Percentiles rank a stretch among this genome's conserved stretches.
Conservation (phyloP, 805 yeast genomes). For the Wickerhamomyces canadensis region DNA sequence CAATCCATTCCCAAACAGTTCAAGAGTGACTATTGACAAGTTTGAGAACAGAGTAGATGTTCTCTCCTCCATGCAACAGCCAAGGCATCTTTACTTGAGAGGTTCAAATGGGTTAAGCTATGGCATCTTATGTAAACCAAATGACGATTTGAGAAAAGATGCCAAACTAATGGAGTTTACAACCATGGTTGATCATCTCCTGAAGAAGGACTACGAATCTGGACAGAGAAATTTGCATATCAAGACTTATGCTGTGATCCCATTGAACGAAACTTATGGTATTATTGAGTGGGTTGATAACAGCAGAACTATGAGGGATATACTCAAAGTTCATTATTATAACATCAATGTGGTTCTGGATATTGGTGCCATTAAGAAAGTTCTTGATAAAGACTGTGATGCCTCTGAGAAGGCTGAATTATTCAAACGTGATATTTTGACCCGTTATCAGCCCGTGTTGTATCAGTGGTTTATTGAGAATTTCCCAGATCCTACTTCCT, state of each 20-base stretch:
- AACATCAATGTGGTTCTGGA: conserved; percentile 32
- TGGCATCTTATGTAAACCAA: conserved; percentile 72
- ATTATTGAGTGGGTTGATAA: conserved; percentile 85
- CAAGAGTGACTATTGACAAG: conserved; percentile 47
- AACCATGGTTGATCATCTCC: conserved; percentile 71
- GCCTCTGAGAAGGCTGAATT: conserved; percentile 29
- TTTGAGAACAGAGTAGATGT: conserved; percentile 67
- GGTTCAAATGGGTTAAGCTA: conserved; percentile 79
- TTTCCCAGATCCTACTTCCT: conserved; percentile 82
- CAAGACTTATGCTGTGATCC: conserved; percentile 81
- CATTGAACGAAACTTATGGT: conserved; percentile 82
- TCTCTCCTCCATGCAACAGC: conserved; percentile 80
- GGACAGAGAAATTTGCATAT: conserved; percentile 66
- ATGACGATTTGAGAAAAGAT: conserved; percentile 93
- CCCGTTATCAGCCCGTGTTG: conserved; percentile 58
- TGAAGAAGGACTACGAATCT: conserved; percentile 64
- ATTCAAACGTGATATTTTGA: conserved; percentile 28
- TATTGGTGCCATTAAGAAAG: conserved; percentile 21
- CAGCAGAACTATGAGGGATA: conserved; percentile 64
- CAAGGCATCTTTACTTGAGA: conserved; percentile 64
- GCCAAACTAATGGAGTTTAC: conserved; percentile 90
- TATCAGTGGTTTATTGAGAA: conserved; percentile 84
- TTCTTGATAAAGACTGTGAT: conserved; percentile 22
- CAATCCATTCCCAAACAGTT: conserved; percentile 40
- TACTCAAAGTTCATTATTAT: conserved; percentile 40